Evolutionary conservation across 2,329 filamentous ascomycete genomes (phyloP), one percentile per base, ranked within the genome.

Genomic region (Diplocarpon rosae): DNA sequence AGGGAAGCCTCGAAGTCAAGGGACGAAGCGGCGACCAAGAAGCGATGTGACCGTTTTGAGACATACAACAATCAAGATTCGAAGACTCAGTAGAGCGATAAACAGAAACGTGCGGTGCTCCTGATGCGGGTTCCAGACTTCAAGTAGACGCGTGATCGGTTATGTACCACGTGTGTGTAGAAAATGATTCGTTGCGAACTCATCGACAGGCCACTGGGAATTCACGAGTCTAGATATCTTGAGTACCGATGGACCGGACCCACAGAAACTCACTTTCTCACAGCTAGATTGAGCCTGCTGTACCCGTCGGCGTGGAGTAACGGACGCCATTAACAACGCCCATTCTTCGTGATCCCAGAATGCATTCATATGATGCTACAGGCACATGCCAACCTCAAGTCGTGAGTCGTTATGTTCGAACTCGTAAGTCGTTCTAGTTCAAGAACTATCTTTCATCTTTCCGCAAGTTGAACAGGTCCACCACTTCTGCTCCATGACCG

Each of bases 401-500:
- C 41, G 15, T 37, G 31, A 43, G 32, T 43, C 40, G 31, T 42
- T n/a, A 42, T 28, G 13, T 12, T 42, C 41, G 13, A 37, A 32
- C 14, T 6, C 2, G 10, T 31, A 16, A 32, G 17, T 20, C 13
- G 9, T 32, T 32, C 2, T 9, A 10, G 14, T 13, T 58, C 47
- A 60, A n/a, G 70, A 74, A 47, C 58, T 68, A 10, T 70, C 65
- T 60, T 76, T 77, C 62, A 78, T 68, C 50, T 62, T 67, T 2
- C 72, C 72, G 55, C 75, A 79, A 2, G 65, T 59, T 14, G 68
- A 69, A 52, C 75, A 78, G 17, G 69, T 72, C 73, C 74, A 77
- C 71, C 72, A 77, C 50, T 69, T 65, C 36, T 65, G 62, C 45
- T 75, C 71, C 64, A 76, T 73, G 20, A 62, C 57, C 2, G 65